phyloP scores from a whole-genome alignment of 1,139 yeast genomes.

The Pichia terricola region DNA sequence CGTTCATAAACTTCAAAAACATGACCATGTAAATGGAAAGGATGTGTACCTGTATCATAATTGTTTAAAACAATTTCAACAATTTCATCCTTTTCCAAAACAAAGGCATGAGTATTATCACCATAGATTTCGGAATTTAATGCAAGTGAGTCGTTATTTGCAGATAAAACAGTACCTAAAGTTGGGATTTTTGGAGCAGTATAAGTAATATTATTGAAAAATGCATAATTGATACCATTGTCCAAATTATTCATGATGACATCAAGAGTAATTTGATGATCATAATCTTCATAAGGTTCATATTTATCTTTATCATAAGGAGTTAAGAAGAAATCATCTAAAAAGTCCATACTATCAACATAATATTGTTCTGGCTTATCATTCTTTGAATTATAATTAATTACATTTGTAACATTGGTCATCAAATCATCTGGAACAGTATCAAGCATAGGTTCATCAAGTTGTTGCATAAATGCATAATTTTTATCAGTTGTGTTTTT shows the following conservation, averaged over 20 bases:
- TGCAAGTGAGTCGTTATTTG: conserved; percentile 43
- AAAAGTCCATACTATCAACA: conserved; percentile 32
- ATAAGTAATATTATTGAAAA: conserved; percentile 79
- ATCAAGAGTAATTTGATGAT: conserved; percentile 52
- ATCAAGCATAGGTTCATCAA: conserved; percentile 79
- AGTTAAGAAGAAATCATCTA: conserved; percentile 57
- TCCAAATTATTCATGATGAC: conserved; percentile 72
- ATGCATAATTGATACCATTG: conserved; percentile 82
- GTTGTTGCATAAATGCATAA: conserved; percentile 67
- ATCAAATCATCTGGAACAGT: conserved; percentile 49
- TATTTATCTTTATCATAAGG: conserved; percentile 39
- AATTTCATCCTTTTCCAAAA: conserved; percentile 59
- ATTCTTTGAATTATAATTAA: conserved; percentile 44
- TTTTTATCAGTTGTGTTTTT: conserved; percentile 50
- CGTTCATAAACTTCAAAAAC: conserved; percentile 60
- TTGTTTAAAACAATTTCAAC: conserved; percentile 69
- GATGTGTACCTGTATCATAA: conserved; percentile 76
- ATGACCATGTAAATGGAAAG: conserved; percentile 92
- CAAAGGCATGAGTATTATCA: conserved; percentile 62
- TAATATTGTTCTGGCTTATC: conserved; percentile 40
- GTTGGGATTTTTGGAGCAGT: conserved; percentile 76
- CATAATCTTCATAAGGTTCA: conserved; percentile 54
- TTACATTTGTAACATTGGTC: conserved; percentile 63
- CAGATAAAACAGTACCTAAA: conserved; percentile 60
- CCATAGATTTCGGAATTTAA: conserved; percentile 61